Evolutionary conservation across 1,139 yeast genomes (phyloP).

Genomic region (Saccharomycopsis crataegensis): DNA sequence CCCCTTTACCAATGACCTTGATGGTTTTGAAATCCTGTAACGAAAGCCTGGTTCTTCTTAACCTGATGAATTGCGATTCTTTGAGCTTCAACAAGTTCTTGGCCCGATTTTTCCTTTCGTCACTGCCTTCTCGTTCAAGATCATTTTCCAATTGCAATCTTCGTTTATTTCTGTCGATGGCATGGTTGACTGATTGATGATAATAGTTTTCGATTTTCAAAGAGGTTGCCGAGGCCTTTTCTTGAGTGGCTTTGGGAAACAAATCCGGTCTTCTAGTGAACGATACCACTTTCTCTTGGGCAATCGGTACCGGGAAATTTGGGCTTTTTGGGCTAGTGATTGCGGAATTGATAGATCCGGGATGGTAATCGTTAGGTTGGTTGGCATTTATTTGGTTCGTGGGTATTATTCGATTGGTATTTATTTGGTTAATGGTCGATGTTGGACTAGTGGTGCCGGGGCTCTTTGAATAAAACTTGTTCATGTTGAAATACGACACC

Average conservation of each 20-base stretch:
- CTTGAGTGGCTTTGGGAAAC: slow-evolving; percentile 58
- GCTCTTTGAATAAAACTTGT: slow-evolving; percentile 18
- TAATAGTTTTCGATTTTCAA: slow-evolving; percentile 65
- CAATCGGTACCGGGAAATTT: background rate
- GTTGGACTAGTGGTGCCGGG: slow-evolving; percentile 22
- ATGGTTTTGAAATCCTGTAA: slow-evolving; percentile 72
- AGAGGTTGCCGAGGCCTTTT: slow-evolving; percentile 67
- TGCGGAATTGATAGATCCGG: background rate
- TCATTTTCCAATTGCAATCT: slow-evolving; percentile 65
- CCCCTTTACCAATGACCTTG: slow-evolving; percentile 81
- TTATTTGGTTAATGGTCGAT: slow-evolving; percentile 13
- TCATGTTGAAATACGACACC: slow-evolving; percentile 23
- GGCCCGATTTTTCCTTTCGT: slow-evolving; percentile 69
- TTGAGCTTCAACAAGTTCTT: slow-evolving; percentile 63
- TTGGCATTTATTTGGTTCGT: background rate
- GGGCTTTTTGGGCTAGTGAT: background rate
- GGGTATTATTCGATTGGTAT: background rate
- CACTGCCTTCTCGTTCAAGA: slow-evolving; percentile 59
- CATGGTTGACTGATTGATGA: slow-evolving; percentile 71
- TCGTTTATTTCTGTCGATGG: slow-evolving; percentile 76
- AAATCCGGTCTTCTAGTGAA: slow-evolving; percentile 85
- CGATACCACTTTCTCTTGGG: slow-evolving; percentile 42
- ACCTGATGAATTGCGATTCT: slow-evolving; percentile 68
- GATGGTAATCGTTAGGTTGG: background rate
- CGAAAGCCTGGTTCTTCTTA: slow-evolving; percentile 67